Conservation (phyloP, 1,284 basidiomycete species). For the Ceratobasidium sp. region DNA sequence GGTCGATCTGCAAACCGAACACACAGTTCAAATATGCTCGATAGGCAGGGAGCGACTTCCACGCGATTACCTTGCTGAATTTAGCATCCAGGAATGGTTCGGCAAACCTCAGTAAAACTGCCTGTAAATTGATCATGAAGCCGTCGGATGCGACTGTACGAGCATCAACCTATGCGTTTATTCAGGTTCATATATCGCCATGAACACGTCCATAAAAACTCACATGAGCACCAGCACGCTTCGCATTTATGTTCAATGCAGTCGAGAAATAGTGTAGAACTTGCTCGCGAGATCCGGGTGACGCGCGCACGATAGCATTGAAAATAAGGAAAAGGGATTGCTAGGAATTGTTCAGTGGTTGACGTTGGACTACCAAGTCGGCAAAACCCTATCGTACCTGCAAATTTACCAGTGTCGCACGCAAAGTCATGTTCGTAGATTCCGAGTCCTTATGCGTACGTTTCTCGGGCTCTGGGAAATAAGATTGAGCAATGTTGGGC, state of each 20-base stretch:
- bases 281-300: slow-evolving; percentile 79
- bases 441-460: slow-evolving; percentile 78
- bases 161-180: slow-evolving; percentile 69
- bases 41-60: not conserved
- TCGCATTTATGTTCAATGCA: slow-evolving; percentile 79
- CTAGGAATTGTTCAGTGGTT: slow-evolving; percentile 32
- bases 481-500: slow-evolving; percentile 78
- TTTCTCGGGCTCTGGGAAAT: slow-evolving; percentile 86
- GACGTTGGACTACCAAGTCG: not conserved
- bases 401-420: slow-evolving; percentile 79
- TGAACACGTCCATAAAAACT: slow-evolving; percentile 51
- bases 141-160: slow-evolving; percentile 88
- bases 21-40: not conserved
- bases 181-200: not conserved
- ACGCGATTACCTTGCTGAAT: slow-evolving; percentile 76
- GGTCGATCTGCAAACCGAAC: slow-evolving; percentile 71
- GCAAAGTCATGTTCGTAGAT: slow-evolving; percentile 81
- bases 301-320: slow-evolving; percentile 86
- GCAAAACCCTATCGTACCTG: slow-evolving; percentile 60
- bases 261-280: slow-evolving; percentile 86
- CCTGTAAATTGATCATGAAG: slow-evolving; percentile 92
- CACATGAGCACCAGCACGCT: slow-evolving; percentile 84
- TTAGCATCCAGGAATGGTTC: slow-evolving; percentile 96
- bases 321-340: slow-evolving; percentile 90
- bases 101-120: slow-evolving; percentile 84